phyloP scores from a whole-genome alignment of 352 stramenopile species.

The Globisporangium camurandrum region DNA sequence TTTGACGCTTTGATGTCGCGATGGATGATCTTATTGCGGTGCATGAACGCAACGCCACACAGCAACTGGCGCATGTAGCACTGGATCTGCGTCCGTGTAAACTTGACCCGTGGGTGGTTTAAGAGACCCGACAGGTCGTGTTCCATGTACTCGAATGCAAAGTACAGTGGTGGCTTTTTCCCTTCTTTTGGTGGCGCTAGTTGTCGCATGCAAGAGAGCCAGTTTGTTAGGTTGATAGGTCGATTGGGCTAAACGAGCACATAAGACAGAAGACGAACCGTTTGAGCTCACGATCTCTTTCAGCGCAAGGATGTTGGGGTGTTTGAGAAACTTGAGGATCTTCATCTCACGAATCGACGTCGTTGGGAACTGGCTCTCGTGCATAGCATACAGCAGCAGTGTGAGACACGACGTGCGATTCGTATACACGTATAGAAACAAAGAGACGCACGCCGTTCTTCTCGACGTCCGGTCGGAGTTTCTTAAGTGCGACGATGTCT shows the following conservation, averaged over 20 bases:
- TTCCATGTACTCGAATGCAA: constrained; percentile 85
- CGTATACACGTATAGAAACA: background rate
- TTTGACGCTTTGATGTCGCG: constrained; percentile 86
- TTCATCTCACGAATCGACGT: constrained; percentile 97
- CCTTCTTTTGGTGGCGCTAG: constrained; percentile 71
- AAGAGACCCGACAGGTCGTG: constrained; percentile 77
- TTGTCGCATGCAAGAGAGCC: background rate
- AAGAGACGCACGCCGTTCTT: constrained; percentile 67
- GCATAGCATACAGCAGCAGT: background rate
- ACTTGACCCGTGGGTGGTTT: constrained; percentile 79
- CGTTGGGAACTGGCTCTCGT: constrained; percentile 75
- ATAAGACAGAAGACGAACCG: constrained; percentile 19
- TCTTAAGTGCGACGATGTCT: constrained; percentile 83
- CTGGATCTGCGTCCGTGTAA: constrained; percentile 79
- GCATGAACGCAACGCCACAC: constrained; percentile 80
- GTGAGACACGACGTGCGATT: background rate
- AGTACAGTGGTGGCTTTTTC: constrained; percentile 79
- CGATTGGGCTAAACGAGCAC: background rate
- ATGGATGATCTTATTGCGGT: constrained; percentile 85
- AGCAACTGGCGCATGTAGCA: constrained; percentile 85
- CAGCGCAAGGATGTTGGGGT: constrained; percentile 93
- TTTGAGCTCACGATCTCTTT: constrained; percentile 92
- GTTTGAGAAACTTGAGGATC: constrained; percentile 93
- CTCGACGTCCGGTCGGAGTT: constrained; percentile 74
- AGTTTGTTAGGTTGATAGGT: background rate